Evolutionary conservation across 2,329 filamentous ascomycete species (phyloP), one percentile per base, ranked within the genome.

Genomic region (Plenodomus biglobosus): DNA sequence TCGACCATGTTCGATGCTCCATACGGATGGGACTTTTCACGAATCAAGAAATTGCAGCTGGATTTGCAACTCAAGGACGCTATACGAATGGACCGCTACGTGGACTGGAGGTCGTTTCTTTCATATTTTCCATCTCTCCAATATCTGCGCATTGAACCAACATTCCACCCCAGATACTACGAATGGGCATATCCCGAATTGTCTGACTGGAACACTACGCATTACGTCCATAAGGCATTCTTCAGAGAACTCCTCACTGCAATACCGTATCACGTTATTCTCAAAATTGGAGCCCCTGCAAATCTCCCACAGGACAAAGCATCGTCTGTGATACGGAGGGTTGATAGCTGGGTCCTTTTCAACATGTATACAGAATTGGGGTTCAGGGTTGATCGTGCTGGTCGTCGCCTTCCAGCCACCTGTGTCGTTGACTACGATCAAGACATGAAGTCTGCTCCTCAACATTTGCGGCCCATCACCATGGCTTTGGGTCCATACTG

Each of bases 51-150:
- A 24, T 40, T 68, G 22, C 60, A 66, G 24, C 44, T 67, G 3
- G 64, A 67, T 24, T 18, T 68, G 0, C 62, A 67, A 30, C 42
- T 68, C 7, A 68, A 68, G 35, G 64, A 68, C n/a, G 53, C 64
- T 7, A 55, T 62, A 40, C 50, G 64, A 15, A 68, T 67, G 65
- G 66, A 66, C 44, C 59, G 52, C 20, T 66, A 66, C 34, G 53
- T 66, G n/a, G 59, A 68, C 48, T 68, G 65, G 65, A 36, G 44
- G 0, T 51, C 58, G 3, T 62, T 67, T 40, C 65, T 67, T 42
- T 49, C 58, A 13, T 30, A 48, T 0, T 62, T 68, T 16, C 41
- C 61, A 0, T 50, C 58, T 0, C 43, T 67, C 4, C 51, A 57
- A 1, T 59, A 58, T 20, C 40, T 67, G 5, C 59, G 58, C 15